Base-by-base conservation (phyloP, 345 rosid species). In the Corchorus capsularis region DNA sequence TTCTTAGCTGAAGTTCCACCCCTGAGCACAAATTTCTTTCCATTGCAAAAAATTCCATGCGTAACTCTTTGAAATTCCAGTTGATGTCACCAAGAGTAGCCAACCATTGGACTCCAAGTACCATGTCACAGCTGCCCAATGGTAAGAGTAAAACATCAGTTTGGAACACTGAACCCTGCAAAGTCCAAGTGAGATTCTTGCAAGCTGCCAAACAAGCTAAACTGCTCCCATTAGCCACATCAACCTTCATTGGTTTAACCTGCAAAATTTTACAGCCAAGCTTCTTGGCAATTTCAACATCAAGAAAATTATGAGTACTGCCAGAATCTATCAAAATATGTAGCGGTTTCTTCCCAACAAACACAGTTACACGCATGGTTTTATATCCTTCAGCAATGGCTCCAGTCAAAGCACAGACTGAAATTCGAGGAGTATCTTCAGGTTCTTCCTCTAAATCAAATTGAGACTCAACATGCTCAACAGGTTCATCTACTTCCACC, bases 381-480 rank as follows among this genome's bases (percentile, higher is more conserved):
- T 17, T 37, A 13, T 4, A 34, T 5, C 19, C 61, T 5, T 56
- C 3, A 0, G 2, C 2, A 0, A 13, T 37, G 0, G 27, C 27
- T 27, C 68, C 68, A 5, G 0, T 35, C 1, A 63, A 4, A 7
- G n/a, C 68, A 37, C 39, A n/a, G 0, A 63, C 8, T 0, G 68
- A 63, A 7, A 63, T 35, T 0, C 19, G 27, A 6, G 61, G 61
- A n/a, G 47, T 45, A 1, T n/a, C 19, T n/a, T 60, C 34, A 1
- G 0, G 0, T 6, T 59, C 37, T 4, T 22, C 39, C 2, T 10
- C 63, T n/a, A 27, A 1, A 0, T 3, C 14, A 0, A 5, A 6
- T 0, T 17, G 6, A 0, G 0, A 5, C 19, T 6, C 59, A 2
- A 15, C n/a, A 14, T 1, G 1, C 1, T 53, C 27, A 0, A 17